Percentiles rank a stretch among this genome's conserved stretches.
phyloP scores from a whole-genome alignment of 257 asterid genomes.

The Rehmannia glutinosa region DNA sequence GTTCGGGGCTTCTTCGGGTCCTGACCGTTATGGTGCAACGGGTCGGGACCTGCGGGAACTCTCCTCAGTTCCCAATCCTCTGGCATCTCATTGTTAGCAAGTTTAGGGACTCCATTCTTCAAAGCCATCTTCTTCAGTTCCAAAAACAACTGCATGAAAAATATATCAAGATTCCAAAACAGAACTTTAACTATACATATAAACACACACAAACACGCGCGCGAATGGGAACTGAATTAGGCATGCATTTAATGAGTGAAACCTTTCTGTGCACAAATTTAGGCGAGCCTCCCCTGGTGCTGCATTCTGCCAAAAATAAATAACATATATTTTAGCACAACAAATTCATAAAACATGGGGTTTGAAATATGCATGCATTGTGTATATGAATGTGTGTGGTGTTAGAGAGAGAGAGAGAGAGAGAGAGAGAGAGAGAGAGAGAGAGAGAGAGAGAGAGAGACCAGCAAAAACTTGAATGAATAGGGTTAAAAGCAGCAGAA shows the following conservation, averaged over 20 bases:
- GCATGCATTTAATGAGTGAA: background rate
- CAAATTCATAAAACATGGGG: background rate
- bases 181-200: background rate
- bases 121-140: slow-evolving; percentile 37
- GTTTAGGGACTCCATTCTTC: slow-evolving; percentile 19
- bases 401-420: background rate
- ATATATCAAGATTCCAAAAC: background rate
- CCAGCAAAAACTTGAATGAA: slow-evolving; percentile 28
- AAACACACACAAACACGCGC: background rate
- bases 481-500: slow-evolving; percentile 25
- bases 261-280: slow-evolving; percentile 31
- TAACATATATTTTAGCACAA: background rate
- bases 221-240: background rate
- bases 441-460: slow-evolving; percentile 17
- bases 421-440: slow-evolving; percentile 11
- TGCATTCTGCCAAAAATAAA: slow-evolving; percentile 39
- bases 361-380: background rate
- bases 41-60: slow-evolving; percentile 67
- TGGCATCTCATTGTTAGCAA: slow-evolving; percentile 18
- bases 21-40: slow-evolving; percentile 56
- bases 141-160: slow-evolving; percentile 30
- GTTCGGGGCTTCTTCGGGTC: slow-evolving; percentile 45
- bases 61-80: slow-evolving; percentile 58
- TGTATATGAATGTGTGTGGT: background rate
- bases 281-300: slow-evolving; percentile 27